Conservation (phyloP, 2,329 filamentous ascomycete species). For the Dendryphion nanum region DNA sequence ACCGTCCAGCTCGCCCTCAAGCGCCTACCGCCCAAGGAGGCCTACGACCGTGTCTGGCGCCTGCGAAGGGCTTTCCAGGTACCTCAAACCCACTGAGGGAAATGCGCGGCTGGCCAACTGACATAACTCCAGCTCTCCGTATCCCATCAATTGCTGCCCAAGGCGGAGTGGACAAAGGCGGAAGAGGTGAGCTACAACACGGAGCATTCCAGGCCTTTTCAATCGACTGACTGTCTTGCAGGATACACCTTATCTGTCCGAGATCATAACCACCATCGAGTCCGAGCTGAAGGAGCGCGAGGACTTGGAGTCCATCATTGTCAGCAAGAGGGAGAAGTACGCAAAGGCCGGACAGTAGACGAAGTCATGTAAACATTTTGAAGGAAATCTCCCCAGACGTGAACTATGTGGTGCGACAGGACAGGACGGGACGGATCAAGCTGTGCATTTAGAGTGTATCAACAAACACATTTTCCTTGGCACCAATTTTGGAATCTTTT, state of each 20-base stretch:
- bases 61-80: slow-evolving; percentile 93
- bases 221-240: slow-evolving; percentile 42
- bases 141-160: slow-evolving; percentile 63
- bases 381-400: slow-evolving; percentile 9
- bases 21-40: slow-evolving; percentile 84
- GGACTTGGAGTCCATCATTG: slow-evolving; percentile 66
- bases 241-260: slow-evolving; percentile 66
- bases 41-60: slow-evolving; percentile 96
- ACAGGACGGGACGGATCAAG: slow-evolving; percentile 7
- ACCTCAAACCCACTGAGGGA: slow-evolving; percentile 18
- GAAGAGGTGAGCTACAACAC: slow-evolving; percentile 58
- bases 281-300: slow-evolving; percentile 64
- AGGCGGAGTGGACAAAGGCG: slow-evolving; percentile 65
- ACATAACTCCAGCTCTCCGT: slow-evolving; percentile 58
- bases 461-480: slow-evolving; percentile 21
- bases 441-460: slow-evolving; percentile 43
- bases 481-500: too few relatives aligned
- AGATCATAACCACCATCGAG: slow-evolving; percentile 68
- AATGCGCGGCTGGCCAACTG: slow-evolving; percentile 6
- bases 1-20: slow-evolving; percentile 82
- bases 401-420: background rate
- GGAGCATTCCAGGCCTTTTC: too few relatives aligned
- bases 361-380: slow-evolving; percentile 27
- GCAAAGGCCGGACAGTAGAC: slow-evolving; percentile 11
- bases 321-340: slow-evolving; percentile 46